A percentile compares a stretch with the other conserved stretches of the same genome.
These are phyloP conservation scores for Cladophialophora chaetospira DNA, from an alignment of 2,329 filamentous ascomycete species.

Conservation along the genomic window DNA sequence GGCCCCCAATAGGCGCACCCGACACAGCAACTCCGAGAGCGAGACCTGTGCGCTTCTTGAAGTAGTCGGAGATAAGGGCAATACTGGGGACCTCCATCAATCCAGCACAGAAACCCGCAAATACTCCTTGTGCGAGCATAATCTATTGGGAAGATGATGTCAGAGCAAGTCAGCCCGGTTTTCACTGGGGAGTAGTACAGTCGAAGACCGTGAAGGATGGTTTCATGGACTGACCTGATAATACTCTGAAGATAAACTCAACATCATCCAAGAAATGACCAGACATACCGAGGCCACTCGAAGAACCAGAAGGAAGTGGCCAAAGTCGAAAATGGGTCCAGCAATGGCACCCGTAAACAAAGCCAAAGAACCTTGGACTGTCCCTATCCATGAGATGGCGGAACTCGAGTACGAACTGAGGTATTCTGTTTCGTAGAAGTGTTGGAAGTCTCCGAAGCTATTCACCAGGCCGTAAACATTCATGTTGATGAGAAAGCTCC, in stretches of 20 bases:
- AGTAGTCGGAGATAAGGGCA: not conserved
- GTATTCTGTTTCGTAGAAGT: not conserved
- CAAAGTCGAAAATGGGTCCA: not conserved
- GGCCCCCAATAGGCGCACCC: not conserved
- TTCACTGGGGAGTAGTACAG: too few species aligned
- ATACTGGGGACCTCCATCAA: not conserved
- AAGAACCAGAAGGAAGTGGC: not conserved
- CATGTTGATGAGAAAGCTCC: too few species aligned
- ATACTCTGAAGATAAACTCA: too few species aligned
- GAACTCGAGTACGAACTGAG: not conserved
- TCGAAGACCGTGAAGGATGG: too few species aligned
- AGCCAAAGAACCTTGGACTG: not conserved
- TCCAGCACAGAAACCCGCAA: not conserved
- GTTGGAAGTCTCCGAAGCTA: not conserved
- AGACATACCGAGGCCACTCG: not conserved
- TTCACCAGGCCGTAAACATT: too few species aligned
- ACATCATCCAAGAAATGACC: not conserved
- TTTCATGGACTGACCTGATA: too few species aligned
- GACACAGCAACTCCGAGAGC: not conserved
- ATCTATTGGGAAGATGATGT: not conserved
- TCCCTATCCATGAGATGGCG: not conserved
- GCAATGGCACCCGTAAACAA: not conserved
- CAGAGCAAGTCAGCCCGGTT: too few species aligned
- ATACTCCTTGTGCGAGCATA: not conserved
- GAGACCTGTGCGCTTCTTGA: not conserved